Evolutionary conservation across 257 asterid genomes (phyloP).

Genomic region (Gentiana dahurica): DNA sequence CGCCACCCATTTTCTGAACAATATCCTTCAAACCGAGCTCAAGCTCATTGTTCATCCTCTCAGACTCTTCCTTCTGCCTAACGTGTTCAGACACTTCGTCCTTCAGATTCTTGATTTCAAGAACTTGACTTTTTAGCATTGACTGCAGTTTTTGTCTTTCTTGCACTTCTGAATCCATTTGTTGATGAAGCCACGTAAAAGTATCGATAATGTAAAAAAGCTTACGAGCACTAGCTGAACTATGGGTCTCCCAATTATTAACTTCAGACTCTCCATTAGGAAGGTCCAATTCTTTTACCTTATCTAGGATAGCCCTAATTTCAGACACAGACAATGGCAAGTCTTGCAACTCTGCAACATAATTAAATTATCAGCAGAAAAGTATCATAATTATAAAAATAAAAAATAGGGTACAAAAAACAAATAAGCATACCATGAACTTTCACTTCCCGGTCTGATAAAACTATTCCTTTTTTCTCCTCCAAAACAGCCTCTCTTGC

Average conservation of each 20-base stretch:
- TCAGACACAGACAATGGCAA: constrained; percentile 48
- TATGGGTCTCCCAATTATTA: constrained; percentile 29
- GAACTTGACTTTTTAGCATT: constrained; percentile 40
- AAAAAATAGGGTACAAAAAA: neutral
- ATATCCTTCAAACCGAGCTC: constrained; percentile 48
- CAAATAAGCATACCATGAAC: constrained; percentile 34
- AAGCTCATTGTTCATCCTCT: constrained; percentile 34
- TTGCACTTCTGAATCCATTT: constrained; percentile 33
- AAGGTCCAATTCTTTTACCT: constrained; percentile 46
- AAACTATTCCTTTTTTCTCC: constrained; percentile 51
- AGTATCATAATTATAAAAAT: neutral
- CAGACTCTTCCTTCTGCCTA: constrained; percentile 26
- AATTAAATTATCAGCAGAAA: constrained; percentile 10
- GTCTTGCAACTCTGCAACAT: constrained; percentile 48
- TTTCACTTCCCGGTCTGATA: constrained; percentile 30
- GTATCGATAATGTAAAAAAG: constrained; percentile 59
- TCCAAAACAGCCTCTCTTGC: constrained; percentile 32
- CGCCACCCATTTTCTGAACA: constrained; percentile 54
- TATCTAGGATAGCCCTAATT: constrained; percentile 47
- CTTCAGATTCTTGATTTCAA: constrained; percentile 49
- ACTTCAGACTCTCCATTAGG: constrained; percentile 29
- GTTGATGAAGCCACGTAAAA: constrained; percentile 35
- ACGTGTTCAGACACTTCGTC: constrained; percentile 36
- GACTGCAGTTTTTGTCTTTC: constrained; percentile 60
- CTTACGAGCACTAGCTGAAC: constrained; percentile 41